Evolutionary conservation across 208 protist genomes (phyloP).

Genomic region (Acanthamoeba culbertsoni): DNA sequence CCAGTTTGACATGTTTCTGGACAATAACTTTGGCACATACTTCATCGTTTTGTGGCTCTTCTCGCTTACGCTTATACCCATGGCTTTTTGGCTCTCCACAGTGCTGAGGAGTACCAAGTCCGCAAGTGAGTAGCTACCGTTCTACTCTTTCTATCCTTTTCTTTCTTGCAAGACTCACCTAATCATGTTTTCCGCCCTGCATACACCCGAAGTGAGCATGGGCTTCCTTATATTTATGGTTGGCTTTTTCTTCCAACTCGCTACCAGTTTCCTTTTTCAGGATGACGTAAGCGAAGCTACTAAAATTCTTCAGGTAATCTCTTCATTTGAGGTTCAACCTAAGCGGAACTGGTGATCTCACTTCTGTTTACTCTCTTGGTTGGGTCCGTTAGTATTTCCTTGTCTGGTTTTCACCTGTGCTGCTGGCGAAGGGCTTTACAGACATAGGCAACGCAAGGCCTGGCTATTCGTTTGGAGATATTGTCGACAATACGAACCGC

Average conservation of each 20-base stretch:
- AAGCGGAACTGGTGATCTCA: too few species aligned
- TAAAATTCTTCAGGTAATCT: background rate
- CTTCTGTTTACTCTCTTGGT: too few species aligned
- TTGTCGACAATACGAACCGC: background rate
- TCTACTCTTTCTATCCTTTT: background rate
- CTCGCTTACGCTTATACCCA: slow-evolving; percentile 64
- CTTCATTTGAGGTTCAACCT: too few species aligned
- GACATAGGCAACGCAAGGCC: slow-evolving; percentile 1
- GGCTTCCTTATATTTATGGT: slow-evolving; percentile 34
- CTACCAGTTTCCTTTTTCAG: background rate
- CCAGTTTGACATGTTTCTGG: slow-evolving; percentile 64
- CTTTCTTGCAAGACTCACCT: background rate
- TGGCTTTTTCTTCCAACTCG: background rate
- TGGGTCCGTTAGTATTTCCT: too few species aligned
- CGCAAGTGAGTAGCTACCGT: background rate
- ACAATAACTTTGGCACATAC: slow-evolving; percentile 73
- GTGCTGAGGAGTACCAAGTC: background rate
- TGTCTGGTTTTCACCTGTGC: slow-evolving; percentile 44
- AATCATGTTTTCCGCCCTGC: too few species aligned
- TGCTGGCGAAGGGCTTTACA: slow-evolving; percentile 47
- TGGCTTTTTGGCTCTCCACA: slow-evolving; percentile 70
- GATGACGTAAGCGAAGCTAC: background rate
- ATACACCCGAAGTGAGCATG: background rate
- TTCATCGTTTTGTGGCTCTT: slow-evolving; percentile 73
- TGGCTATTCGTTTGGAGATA: background rate